Percentiles rank a stretch among this genome's conserved stretches.
phyloP scores from a whole-genome alignment of 345 rosid species.

The Raphanus sativus region DNA sequence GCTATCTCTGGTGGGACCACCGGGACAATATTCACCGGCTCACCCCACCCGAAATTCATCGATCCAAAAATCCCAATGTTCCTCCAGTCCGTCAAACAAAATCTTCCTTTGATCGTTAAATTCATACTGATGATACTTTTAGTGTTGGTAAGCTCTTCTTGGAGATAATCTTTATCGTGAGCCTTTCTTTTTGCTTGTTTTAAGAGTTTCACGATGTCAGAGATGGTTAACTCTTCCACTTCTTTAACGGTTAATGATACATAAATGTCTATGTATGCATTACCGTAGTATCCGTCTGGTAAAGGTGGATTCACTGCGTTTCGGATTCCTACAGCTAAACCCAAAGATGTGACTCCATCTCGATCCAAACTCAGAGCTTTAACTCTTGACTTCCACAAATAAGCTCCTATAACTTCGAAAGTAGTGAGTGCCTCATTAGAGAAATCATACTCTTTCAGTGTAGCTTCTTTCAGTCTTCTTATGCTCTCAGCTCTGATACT shows the following conservation, averaged over 20 bases:
- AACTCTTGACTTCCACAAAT: constrained; percentile 28
- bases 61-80: constrained; percentile 24
- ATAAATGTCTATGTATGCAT: constrained; percentile 20
- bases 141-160: constrained; percentile 12
- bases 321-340: constrained; percentile 16
- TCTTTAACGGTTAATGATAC: constrained; percentile 16
- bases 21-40: constrained; percentile 25
- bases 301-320: constrained; percentile 14
- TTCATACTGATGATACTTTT: neutral
- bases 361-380: constrained; percentile 17
- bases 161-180: constrained; percentile 6
- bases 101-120: neutral
- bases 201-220: constrained; percentile 20
- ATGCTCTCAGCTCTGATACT: constrained; percentile 18
- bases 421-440: neutral
- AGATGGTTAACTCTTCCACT: constrained; percentile 10
- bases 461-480: constrained; percentile 19
- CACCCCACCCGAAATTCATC: constrained; percentile 34
- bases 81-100: constrained; percentile 22
- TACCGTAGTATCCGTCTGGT: constrained; percentile 32
- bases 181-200: constrained; percentile 26
- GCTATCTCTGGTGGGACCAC: constrained; percentile 15
- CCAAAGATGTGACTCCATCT: constrained; percentile 28
- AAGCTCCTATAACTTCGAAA: constrained; percentile 31
- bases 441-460: neutral